Conservation (phyloP, 2,329 filamentous ascomycete species). For the Tolypocladium tropicale region DNA sequence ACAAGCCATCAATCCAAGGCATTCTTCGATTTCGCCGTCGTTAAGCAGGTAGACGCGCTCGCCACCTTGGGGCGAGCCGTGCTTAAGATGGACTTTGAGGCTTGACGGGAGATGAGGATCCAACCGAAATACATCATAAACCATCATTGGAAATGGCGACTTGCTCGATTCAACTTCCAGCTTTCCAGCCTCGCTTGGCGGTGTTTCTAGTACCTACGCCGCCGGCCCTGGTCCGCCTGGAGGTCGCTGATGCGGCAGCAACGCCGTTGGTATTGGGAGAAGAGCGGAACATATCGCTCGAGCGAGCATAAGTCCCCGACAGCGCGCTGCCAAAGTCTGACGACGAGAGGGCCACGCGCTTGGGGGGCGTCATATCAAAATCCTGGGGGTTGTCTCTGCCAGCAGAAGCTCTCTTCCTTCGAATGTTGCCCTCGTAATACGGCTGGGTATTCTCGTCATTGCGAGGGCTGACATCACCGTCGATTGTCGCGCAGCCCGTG, state of each 20-base stretch:
- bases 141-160: too few species aligned
- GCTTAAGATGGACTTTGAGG: conserved; percentile 29
- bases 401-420: conserved; percentile 9
- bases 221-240: conserved; percentile 1
- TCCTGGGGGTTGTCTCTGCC: conserved; percentile 7
- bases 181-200: conserved; percentile 2
- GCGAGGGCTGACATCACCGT: background rate
- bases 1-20: conserved; percentile 24
- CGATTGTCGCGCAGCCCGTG: background rate
- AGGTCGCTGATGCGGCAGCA: background rate
- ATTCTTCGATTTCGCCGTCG: conserved; percentile 40
- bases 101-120: background rate
- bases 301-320: conserved; percentile 3
- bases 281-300: conserved; percentile 7
- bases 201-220: background rate
- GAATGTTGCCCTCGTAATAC: conserved; percentile 4
- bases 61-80: conserved; percentile 34
- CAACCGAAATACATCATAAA: too few species aligned
- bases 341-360: conserved; percentile 14
- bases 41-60: conserved; percentile 35
- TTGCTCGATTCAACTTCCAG: conserved; percentile 1
- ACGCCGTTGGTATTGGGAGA: conserved; percentile 4
- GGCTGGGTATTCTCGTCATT: background rate
- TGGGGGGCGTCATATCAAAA: conserved; percentile 9
- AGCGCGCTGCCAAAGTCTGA: conserved; percentile 8